Percentiles rank a stretch among this genome's conserved stretches.
Conservation (phyloP, 75 land plant species). For the Cryptomeria japonica region DNA sequence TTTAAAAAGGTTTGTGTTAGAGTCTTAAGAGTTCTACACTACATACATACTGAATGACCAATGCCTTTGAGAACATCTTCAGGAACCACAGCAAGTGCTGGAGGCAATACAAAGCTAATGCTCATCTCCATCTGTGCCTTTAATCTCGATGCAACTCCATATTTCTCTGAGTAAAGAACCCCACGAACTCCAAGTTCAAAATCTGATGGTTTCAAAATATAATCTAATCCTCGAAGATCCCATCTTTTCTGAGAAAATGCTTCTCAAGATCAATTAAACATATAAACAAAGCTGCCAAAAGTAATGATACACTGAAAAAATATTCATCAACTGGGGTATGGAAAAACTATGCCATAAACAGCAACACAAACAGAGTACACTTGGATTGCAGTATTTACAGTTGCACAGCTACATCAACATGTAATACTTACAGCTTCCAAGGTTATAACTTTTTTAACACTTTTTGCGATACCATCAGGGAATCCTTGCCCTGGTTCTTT, state of each 20-base stretch:
- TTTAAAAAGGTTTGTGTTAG: not conserved
- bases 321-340: not conserved
- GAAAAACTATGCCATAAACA: not conserved
- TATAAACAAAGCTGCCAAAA: conserved; percentile 5
- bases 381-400: not conserved
- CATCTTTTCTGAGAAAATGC: conserved; percentile 52
- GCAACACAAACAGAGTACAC: not conserved
- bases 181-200: conserved; percentile 60
- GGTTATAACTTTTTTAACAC: conserved; percentile 46
- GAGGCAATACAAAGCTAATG: conserved; percentile 56
- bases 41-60: conserved; percentile 51
- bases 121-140: conserved; percentile 72
- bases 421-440: conserved; percentile 56
- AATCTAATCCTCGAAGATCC: conserved; percentile 69
- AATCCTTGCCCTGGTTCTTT: conserved; percentile 45
- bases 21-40: not conserved
- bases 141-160: conserved; percentile 45
- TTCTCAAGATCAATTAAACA: not conserved
- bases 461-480: conserved; percentile 39
- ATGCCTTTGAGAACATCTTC: conserved; percentile 39
- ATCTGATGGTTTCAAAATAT: conserved; percentile 48
- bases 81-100: conserved; percentile 58
- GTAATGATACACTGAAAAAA: not conserved
- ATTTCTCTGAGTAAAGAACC: conserved; percentile 52
- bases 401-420: not conserved